Evolutionary conservation across 2,329 filamentous ascomycete genomes (phyloP), one percentile per base, ranked within the genome.

Genomic region (Cercospora sesami): DNA sequence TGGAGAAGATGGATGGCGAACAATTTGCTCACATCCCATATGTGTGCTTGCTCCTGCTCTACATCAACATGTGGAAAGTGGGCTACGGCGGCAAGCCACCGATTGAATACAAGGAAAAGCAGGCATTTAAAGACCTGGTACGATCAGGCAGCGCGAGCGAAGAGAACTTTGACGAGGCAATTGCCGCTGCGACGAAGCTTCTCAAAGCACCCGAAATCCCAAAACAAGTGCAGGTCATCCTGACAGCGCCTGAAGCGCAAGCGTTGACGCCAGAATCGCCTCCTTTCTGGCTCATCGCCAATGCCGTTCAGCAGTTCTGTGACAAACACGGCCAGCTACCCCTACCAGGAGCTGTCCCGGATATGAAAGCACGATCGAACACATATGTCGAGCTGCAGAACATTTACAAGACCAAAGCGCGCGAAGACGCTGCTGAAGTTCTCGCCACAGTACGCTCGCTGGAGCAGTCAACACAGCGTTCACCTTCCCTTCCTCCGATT

Each of bases 81-180:
- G 78, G 80, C 4, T 91, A 96, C 73, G 83, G 87, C 63, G 92
- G 91, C 16, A 83, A 86, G 33, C 82, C 86, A 42, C 95, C 95
- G 4, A 83, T 83, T 10, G 90, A 84, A 2, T 97, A 96, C 80
- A 88, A 90, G 70, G 93, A 98, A 71, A 99, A 99, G 83, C 89
- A 85, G 7, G 89, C 89, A 14, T 98, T 99, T 78, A 86, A 91
- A 65, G 86, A 89, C 30, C 80, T 90, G 12, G 87, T 99, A 1
- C 83, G 88, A 10, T 93, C 96, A 78, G 94, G 93, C 57, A 92
- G 91, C 66, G 68, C 70, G 3, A 74, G 73, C 28, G 95, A 99
- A 77, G 95, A 99, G 81, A 99, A 99, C 79, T 99, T 93, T 76
- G 93, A 97, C 69, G 95, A 99, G 80, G 96, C 95, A 4, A 89